Evolutionary conservation across 2,329 filamentous ascomycete genomes (phyloP).

Genomic region (Chalara sp.): DNA sequence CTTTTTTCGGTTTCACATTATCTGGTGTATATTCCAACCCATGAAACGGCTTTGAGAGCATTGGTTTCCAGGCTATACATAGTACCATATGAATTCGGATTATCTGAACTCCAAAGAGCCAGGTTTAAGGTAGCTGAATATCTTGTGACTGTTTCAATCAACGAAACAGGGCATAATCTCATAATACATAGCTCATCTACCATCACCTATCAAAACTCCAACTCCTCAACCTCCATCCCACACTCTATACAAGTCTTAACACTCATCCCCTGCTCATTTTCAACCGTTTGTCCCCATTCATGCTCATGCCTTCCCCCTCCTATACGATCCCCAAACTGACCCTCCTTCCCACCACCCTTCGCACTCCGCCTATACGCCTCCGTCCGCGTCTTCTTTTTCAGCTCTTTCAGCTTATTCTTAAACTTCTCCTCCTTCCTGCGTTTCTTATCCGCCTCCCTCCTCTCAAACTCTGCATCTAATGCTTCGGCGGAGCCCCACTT

Average conservation of each 20-base stretch:
- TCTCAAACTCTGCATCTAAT: conserved; percentile 82
- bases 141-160: too few species aligned
- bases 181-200: too few species aligned
- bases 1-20: too few species aligned
- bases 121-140: too few species aligned
- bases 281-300: conserved; percentile 71
- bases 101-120: too few species aligned
- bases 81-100: too few species aligned
- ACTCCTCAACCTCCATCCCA: conserved; percentile 72
- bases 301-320: conserved; percentile 73
- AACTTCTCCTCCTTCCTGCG: conserved; percentile 86
- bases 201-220: conserved; percentile 29
- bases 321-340: conserved; percentile 70
- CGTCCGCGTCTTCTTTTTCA: conserved; percentile 89
- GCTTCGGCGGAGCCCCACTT: conserved; percentile 90
- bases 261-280: conserved; percentile 64
- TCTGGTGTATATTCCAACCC: too few species aligned
- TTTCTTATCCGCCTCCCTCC: conserved; percentile 73
- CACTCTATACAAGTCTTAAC: conserved; percentile 75
- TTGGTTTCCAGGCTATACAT: too few species aligned
- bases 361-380: conserved; percentile 77
- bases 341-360: conserved; percentile 41
- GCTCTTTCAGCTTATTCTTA: conserved; percentile 75
- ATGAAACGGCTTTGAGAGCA: too few species aligned
- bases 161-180: too few species aligned